Conservation (phyloP, 352 stramenopile genomes). For the Phytophthora multivora region DNA sequence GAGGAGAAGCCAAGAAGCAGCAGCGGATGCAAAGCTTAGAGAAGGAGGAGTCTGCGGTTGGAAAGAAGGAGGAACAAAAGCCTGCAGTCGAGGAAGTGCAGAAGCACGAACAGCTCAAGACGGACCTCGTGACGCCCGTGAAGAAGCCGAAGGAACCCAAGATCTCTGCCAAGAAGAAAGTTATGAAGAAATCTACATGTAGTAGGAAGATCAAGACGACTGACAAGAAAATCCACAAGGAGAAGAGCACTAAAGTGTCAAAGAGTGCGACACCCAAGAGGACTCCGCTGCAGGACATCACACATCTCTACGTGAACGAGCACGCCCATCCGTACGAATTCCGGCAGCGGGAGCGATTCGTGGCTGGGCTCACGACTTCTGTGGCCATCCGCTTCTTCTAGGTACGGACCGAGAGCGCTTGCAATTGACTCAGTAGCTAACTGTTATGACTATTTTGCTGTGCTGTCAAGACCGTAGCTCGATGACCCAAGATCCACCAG, state of each 20-base stretch:
- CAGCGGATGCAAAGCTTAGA: background rate
- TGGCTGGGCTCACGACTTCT: constrained; percentile 39
- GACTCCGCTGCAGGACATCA: constrained; percentile 67
- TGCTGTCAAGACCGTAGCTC: constrained; percentile 10
- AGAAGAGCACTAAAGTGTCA: constrained; percentile 20
- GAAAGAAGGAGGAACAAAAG: constrained; percentile 1
- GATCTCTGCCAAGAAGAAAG: constrained; percentile 34
- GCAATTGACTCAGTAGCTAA: background rate
- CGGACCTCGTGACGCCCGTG: constrained; percentile 22
- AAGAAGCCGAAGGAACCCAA: constrained; percentile 35
- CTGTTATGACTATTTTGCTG: constrained; percentile 7
- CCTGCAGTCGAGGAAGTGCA: background rate
- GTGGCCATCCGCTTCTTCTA: constrained; percentile 63
- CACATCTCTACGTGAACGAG: constrained; percentile 63
- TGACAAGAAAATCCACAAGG: constrained; percentile 1
- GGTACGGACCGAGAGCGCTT: constrained; percentile 3
- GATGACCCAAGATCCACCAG: background rate
- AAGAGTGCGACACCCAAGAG: constrained; percentile 42
- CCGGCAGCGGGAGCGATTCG: constrained; percentile 22
- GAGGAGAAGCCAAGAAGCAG: constrained; percentile 13
- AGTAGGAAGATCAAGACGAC: constrained; percentile 24
- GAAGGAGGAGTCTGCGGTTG: background rate
- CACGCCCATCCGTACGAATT: constrained; percentile 19
- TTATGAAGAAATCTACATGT: constrained; percentile 26
- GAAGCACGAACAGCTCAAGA: constrained; percentile 2